Evolutionary conservation across 306 rosid species (phyloP), one percentile per base, ranked within the genome.

Genomic region (Spatholobus suberectus): DNA sequence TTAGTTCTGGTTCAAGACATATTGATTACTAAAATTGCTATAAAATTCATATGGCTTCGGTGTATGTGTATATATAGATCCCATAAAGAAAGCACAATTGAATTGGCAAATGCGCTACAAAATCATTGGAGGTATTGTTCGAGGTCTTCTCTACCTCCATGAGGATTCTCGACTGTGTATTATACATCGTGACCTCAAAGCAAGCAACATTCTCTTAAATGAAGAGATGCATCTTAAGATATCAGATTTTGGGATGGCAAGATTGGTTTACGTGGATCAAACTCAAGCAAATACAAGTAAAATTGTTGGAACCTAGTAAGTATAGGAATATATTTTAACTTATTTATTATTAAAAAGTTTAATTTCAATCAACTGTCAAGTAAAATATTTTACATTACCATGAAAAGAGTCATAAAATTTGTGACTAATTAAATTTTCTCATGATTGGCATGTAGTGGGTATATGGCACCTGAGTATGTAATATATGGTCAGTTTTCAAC

Each of bases 381-480:
- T 35, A 35, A 35, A 35, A 35, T 35, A 35, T 35, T 35, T 35
- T 35, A 4, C 38, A 4, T 35, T 4, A 35, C 6, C 38, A 35
- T 2, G 4, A 35, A 35, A 35, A 57, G 32, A 35, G 38, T 0
- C 5, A 35, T 35, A 4, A 35, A 35, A 3, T 35, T 35, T 35
- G 5, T 35, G 38, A 35, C 38, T 35, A 35, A 35, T 35, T 35
- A 35, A 35, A 35, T 0, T 35, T 35, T 5, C 5, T 6, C 0
- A 0, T 18, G 8, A 3, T 72, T 72, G 51, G 0, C 8, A 34
- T 35, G 52, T 1, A 78, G 82, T 51, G 75, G 82, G 23, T 78
- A 78, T 51, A 78, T 78, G 75, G 75, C 82, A 35, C 82, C 82
- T 20, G 82, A 78, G 20, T 78, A 78, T 66, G 52, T 14, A 21